A percentile compares a stretch with the other conserved stretches of the same genome.
Evolutionary conservation across 2,329 filamentous ascomycete species (phyloP).

Genomic region (Tolypocladium amazonense): DNA sequence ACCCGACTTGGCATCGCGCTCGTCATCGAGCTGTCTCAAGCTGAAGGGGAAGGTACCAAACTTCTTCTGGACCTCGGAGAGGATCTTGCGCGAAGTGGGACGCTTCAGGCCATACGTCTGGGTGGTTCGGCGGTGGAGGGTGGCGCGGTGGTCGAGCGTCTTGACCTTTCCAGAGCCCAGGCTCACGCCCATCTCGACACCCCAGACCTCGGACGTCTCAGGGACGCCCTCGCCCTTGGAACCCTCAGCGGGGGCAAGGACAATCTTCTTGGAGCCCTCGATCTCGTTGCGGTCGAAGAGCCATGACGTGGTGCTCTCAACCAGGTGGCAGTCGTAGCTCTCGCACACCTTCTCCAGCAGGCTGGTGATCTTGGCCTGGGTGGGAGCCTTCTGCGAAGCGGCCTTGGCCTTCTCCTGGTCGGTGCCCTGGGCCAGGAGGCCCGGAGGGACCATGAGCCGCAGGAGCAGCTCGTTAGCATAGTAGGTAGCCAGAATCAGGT

Average conservation of each 20-base stretch:
- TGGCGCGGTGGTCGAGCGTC: constrained; percentile 75
- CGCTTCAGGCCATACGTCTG: constrained; percentile 92
- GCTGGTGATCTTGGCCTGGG: constrained; percentile 76
- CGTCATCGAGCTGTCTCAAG: constrained; percentile 90
- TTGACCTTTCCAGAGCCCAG: constrained; percentile 92
- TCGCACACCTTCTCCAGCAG: constrained; percentile 88
- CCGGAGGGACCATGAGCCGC: constrained; percentile 84
- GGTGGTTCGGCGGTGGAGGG: constrained; percentile 83
- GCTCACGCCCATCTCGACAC: constrained; percentile 90
- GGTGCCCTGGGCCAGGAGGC: constrained; percentile 67
- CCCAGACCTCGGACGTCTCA: constrained; percentile 91
- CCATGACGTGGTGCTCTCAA: constrained; percentile 98
- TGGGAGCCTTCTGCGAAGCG: constrained; percentile 67
- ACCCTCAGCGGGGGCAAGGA: constrained; percentile 75
- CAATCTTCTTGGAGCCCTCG: constrained; percentile 95
- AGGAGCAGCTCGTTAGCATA: constrained; percentile 94
- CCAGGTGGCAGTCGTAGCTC: constrained; percentile 80
- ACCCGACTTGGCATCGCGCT: constrained; percentile 90
- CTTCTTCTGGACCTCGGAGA: constrained; percentile 94
- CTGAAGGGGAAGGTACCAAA: constrained; percentile 98
- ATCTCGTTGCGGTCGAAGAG: constrained; percentile 95
- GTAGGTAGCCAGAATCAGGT: constrained; percentile 82
- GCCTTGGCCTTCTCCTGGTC: constrained; percentile 96
- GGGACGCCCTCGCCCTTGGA: constrained; percentile 84
- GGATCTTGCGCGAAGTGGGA: constrained; percentile 80